Conservation (phyloP, 176 grass and related monocot genomes). For the Poa pratensis region DNA sequence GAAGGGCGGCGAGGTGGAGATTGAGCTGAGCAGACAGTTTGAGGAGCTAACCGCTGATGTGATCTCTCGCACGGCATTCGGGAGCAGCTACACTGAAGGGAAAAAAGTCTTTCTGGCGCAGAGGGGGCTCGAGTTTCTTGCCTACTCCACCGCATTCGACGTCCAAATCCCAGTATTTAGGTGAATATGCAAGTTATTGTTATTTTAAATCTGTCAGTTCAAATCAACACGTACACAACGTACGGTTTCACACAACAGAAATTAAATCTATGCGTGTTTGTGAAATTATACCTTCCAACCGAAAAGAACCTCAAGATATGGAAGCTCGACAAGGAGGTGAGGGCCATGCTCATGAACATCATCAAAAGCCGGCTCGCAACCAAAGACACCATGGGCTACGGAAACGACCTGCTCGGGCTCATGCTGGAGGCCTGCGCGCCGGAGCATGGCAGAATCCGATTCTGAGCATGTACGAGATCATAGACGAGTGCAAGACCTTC, state of each 20-base stretch:
- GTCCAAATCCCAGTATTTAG: constrained; percentile 44
- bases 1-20: not conserved
- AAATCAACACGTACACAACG: not conserved
- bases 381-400: constrained; percentile 8
- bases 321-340: constrained; percentile 35
- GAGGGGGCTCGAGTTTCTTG: constrained; percentile 44
- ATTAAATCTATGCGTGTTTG: not conserved
- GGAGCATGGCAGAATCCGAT: not conserved
- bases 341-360: constrained; percentile 36
- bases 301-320: constrained; percentile 25
- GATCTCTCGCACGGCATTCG: constrained; percentile 58
- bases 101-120: constrained; percentile 49
- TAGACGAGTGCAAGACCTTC: constrained; percentile 73
- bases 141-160: not conserved
- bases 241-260: too few species aligned
- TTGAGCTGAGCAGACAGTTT: constrained; percentile 55
- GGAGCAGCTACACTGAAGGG: constrained; percentile 52
- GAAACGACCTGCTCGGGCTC: constrained; percentile 45
- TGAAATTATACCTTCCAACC: constrained; percentile 24
- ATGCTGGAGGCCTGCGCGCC: constrained; percentile 35
- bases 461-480: constrained; percentile 58
- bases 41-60: constrained; percentile 60
- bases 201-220: not conserved
- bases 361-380: constrained; percentile 2
- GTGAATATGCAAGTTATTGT: too few species aligned